Conservation (phyloP, 768 basidiomycete species). For the Cyclocybe cylindracea region DNA sequence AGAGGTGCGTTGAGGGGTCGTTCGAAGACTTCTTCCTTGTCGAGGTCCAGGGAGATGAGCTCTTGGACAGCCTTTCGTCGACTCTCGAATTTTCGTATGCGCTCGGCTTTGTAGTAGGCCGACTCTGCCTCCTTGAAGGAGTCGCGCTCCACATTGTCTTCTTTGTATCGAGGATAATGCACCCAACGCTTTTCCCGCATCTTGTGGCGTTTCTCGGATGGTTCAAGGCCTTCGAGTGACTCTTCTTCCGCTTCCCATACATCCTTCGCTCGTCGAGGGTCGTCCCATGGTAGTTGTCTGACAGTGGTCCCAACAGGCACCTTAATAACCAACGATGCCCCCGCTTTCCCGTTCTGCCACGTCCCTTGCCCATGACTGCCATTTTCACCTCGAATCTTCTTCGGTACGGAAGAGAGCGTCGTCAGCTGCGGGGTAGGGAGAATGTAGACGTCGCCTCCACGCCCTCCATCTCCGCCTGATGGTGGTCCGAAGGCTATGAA, state of each 20-base stretch:
- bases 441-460: slow-evolving; percentile 86
- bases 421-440: slow-evolving; percentile 77
- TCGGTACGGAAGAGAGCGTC: slow-evolving; percentile 71
- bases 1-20: slow-evolving; percentile 60
- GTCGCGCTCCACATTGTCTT: slow-evolving; percentile 62
- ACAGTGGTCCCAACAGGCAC: slow-evolving; percentile 94
- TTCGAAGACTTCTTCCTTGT: slow-evolving; percentile 46
- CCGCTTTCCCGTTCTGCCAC: slow-evolving; percentile 83
- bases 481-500: slow-evolving; percentile 84
- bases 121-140: slow-evolving; percentile 74
- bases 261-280: slow-evolving; percentile 63
- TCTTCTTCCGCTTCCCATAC: slow-evolving; percentile 78
- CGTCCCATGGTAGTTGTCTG: slow-evolving; percentile 67
- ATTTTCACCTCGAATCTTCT: slow-evolving; percentile 63
- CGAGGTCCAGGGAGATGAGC: slow-evolving; percentile 64
- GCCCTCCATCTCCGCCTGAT: slow-evolving; percentile 91
- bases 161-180: slow-evolving; percentile 72
- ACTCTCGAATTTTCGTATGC: slow-evolving; percentile 52
- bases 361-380: slow-evolving; percentile 81
- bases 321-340: slow-evolving; percentile 68
- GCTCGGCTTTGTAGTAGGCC: slow-evolving; percentile 58
- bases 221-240: slow-evolving; percentile 45
- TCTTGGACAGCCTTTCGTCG: slow-evolving; percentile 38
- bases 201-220: slow-evolving; percentile 51
- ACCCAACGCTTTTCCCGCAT: slow-evolving; percentile 74